Base-by-base conservation (phyloP, 1,284 basidiomycete genomes). In the Athelia sp. region DNA sequence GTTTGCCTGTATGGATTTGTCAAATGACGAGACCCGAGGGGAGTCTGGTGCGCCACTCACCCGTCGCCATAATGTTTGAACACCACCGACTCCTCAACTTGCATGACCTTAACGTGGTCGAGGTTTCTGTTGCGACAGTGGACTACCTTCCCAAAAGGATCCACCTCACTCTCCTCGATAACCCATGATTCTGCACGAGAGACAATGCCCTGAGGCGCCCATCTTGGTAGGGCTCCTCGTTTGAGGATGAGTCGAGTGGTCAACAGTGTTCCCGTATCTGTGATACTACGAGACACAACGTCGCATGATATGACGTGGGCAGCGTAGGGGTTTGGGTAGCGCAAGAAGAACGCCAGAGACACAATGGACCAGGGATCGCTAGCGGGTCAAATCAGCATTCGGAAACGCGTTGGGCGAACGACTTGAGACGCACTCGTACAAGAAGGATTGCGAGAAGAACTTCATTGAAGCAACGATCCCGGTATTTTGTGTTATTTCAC, bases 321-420 rank as follows among this genome's bases (percentile, higher is more conserved):
- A 4, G 96, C 92, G 60, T 92, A 91, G 38, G 96, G 95, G 67
- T 98, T 99, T 3, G 97, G 96, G 67, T 99, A 99, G 56, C 97
- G 88, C 54, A 98, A 77, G 62, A 95, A 93, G 75, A 92, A 98
- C 15, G 95, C 95, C 55, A 95, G 78, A 32, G 92, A 85, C 50
- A 96, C 90, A 53, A 93, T 93, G 50, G 90, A 79, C 90, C 90
- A 94, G 65, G 88, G 79, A 81, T 92, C 88, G 76, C 90, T 92
- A 13, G 34, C n/a, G 21, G 31, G 17, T 24, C 34, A 52, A 51
- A 32, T 47, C 23, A 18, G 31, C 36, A 23, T 47, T 31, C 44
- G 45, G 14, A 45, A 34, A 29, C 48, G 22, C 48, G 4, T 29
- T 14, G 36, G 50, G 42, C 19, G 13, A n/a, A 11, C 15, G 11